Conservation (phyloP, 202 grass and related monocot genomes). For the Setaria viridis region DNA sequence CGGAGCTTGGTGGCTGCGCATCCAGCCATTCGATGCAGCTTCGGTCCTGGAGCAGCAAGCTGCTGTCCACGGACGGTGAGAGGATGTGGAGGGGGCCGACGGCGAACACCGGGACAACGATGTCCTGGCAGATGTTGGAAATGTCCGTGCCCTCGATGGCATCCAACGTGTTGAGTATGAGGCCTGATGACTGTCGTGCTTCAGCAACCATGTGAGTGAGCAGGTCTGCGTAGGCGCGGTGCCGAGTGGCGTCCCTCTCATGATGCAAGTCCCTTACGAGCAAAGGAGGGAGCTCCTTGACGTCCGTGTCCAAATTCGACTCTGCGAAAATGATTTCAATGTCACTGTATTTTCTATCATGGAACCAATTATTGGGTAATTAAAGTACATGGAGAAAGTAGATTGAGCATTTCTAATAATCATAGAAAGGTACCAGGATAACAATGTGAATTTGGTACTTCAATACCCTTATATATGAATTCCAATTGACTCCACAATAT, state of each 20-base stretch:
- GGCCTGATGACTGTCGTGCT: neutral
- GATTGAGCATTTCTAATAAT: neutral
- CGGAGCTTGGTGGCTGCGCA: neutral
- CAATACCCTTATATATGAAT: no score
- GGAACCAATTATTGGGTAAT: no score
- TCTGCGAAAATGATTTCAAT: neutral
- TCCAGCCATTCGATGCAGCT: constrained; percentile 45
- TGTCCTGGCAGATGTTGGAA: neutral
- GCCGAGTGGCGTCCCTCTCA: neutral
- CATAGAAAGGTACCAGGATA: no score
- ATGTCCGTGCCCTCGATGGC: constrained; percentile 6
- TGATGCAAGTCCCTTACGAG: constrained; percentile 5
- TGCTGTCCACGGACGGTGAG: neutral
- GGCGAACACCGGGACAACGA: neutral
- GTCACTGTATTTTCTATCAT: neutral
- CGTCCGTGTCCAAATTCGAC: neutral
- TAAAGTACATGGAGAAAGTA: neutral
- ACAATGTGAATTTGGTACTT: no score
- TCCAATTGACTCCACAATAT: no score
- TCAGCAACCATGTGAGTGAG: neutral
- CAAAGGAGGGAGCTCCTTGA: constrained; percentile 29
- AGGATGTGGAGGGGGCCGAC: constrained; percentile 40
- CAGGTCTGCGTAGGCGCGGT: neutral
- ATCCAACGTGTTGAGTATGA: constrained; percentile 43
- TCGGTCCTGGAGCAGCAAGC: neutral